phyloP scores from a whole-genome alignment of 2,329 filamentous ascomycete species.

The Aspergillus sp. region DNA sequence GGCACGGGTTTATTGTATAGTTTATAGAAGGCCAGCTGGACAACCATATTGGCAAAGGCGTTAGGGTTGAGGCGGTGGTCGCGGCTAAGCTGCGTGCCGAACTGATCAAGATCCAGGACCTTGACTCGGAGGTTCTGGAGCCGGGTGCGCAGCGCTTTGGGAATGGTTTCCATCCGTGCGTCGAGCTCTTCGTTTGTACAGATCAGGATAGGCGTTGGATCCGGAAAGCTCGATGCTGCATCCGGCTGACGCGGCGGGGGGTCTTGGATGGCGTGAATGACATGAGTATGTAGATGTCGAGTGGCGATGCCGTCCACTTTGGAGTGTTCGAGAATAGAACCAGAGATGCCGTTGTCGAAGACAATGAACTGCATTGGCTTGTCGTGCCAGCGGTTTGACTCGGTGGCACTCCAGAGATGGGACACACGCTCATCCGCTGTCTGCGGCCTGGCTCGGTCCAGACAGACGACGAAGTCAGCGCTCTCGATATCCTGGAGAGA shows the following conservation, averaged over 20 bases:
- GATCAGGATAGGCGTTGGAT: no score
- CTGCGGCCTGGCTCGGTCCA: background rate
- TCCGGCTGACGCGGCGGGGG: no score
- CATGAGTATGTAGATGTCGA: background rate
- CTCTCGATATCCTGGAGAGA: background rate
- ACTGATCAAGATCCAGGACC: no score
- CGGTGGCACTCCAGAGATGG: background rate
- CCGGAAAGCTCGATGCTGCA: no score
- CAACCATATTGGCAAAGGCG: background rate
- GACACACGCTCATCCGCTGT: background rate
- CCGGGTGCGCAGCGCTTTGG: no score
- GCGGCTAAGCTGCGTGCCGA: no score
- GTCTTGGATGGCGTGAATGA: no score
- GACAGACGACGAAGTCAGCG: background rate
- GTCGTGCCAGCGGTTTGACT: slow-evolving; percentile 4
- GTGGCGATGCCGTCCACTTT: background rate
- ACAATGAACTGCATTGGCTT: slow-evolving; percentile 1
- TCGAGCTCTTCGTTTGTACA: no score
- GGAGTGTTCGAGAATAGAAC: background rate
- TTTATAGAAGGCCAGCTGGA: background rate
- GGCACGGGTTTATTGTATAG: background rate
- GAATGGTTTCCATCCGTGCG: no score
- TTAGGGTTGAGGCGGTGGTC: background rate
- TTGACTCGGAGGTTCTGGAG: no score
- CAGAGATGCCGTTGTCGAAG: background rate